phyloP scores from a whole-genome alignment of 371 early-diverging fungal genomes.

The Choanephora cucurbitarum region DNA sequence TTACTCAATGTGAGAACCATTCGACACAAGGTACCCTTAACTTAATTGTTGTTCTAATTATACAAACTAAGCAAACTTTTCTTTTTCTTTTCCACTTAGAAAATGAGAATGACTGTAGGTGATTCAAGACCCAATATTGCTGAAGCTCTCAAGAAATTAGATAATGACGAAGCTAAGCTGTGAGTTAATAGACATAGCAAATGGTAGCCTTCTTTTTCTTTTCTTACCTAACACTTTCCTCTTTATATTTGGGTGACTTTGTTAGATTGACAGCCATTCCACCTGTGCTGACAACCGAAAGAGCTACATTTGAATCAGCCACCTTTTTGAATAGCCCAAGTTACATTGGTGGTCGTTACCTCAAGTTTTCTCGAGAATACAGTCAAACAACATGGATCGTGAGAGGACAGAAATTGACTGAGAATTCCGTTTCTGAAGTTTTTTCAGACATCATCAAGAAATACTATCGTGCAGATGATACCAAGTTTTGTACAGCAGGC shows the following conservation, averaged over 20 bases:
- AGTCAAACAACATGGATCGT: constrained; percentile 90
- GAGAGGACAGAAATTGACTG: constrained; percentile 69
- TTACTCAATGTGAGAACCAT: constrained; percentile 59
- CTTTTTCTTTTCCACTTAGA: constrained; percentile 20
- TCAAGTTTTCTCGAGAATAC: constrained; percentile 82
- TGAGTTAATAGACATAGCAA: constrained; percentile 42
- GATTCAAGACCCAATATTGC: constrained; percentile 58
- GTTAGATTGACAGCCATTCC: constrained; percentile 46
- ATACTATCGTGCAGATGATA: constrained; percentile 56
- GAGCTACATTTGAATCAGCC: constrained; percentile 36
- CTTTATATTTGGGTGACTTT: constrained; percentile 2
- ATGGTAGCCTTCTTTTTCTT: background rate
- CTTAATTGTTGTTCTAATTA: no score
- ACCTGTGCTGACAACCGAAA: constrained; percentile 36
- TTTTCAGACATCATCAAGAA: constrained; percentile 62
- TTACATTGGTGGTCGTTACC: constrained; percentile 74
- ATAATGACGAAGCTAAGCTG: constrained; percentile 54
- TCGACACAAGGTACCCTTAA: constrained; percentile 54
- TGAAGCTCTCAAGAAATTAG: constrained; percentile 54
- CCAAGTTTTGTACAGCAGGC: constrained; percentile 89
- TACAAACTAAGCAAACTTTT: no score
- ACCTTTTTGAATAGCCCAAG: constrained; percentile 53
- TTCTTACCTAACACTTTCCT: background rate
- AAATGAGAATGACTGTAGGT: constrained; percentile 48
- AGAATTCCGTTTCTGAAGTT: constrained; percentile 82